Evolutionary conservation across 2,329 filamentous ascomycete genomes (phyloP).

Genomic region (Pyrenophora graminea): DNA sequence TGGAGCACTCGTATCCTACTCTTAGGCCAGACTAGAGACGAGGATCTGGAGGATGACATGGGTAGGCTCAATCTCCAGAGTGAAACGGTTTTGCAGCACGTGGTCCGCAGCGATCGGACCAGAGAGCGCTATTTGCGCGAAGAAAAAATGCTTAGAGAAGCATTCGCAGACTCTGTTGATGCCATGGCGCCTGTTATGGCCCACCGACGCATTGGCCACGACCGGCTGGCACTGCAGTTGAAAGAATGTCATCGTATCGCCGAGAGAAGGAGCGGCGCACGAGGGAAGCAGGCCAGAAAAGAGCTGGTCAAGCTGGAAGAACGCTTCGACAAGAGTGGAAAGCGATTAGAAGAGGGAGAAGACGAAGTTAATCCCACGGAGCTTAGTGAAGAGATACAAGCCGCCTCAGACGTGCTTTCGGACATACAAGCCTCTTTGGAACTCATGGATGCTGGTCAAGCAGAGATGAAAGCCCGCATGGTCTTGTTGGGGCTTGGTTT

Average conservation of each 20-base stretch:
- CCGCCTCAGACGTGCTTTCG: slow-evolving; percentile 70
- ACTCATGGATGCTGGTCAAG: slow-evolving; percentile 60
- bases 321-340: slow-evolving; percentile 62
- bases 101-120: slow-evolving; percentile 59
- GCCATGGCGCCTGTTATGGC: slow-evolving; percentile 63
- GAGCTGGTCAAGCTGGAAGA: slow-evolving; percentile 71
- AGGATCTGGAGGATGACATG: slow-evolving; percentile 39
- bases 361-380: slow-evolving; percentile 61
- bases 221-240: slow-evolving; percentile 64
- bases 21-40: slow-evolving; percentile 40
- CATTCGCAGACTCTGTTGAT: slow-evolving; percentile 62
- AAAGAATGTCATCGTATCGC: slow-evolving; percentile 76
- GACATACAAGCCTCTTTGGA: slow-evolving; percentile 71
- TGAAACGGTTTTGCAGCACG: slow-evolving; percentile 66
- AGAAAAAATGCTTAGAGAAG: slow-evolving; percentile 64
- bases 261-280: slow-evolving; percentile 71
- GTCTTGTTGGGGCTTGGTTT: slow-evolving; percentile 72
- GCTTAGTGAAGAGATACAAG: slow-evolving; percentile 68
- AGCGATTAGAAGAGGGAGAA: slow-evolving; percentile 56
- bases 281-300: slow-evolving; percentile 77
- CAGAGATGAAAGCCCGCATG: slow-evolving; percentile 68
- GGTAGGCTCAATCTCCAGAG: slow-evolving; percentile 26
- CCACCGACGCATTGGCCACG: slow-evolving; percentile 65
- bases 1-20: slow-evolving; percentile 44
- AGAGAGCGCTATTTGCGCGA: slow-evolving; percentile 64